A percentile compares a stretch with the other conserved stretches of the same genome.
phyloP scores from a whole-genome alignment of 192 early-diverging fungal species.

The Pilaira anomala region DNA sequence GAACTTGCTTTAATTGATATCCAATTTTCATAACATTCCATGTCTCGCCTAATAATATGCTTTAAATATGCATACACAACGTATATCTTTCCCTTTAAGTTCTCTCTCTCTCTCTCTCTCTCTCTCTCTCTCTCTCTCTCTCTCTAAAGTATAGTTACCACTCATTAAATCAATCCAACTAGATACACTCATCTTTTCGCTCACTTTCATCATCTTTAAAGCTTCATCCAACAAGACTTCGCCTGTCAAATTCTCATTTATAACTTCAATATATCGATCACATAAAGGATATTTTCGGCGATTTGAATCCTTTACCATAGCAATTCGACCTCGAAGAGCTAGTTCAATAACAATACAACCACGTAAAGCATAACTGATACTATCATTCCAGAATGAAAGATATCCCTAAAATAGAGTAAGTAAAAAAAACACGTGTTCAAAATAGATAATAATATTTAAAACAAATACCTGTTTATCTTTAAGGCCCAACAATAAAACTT shows the following conservation, averaged over 20 bases:
- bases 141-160: no score
- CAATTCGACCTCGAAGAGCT: constrained; percentile 86
- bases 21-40: constrained; percentile 98
- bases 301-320: constrained; percentile 81
- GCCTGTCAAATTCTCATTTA: constrained; percentile 79
- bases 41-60: constrained; percentile 82
- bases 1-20: constrained; percentile 96
- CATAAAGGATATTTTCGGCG: constrained; percentile 67
- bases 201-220: constrained; percentile 85
- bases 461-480: constrained; percentile 82
- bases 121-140: no score
- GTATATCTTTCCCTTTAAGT: no score
- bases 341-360: constrained; percentile 97
- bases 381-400: constrained; percentile 99
- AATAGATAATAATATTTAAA: neutral
- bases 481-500: constrained; percentile 88
- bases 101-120: no score
- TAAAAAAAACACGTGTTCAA: neutral
- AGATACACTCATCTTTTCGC: constrained; percentile 77
- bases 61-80: constrained; percentile 3
- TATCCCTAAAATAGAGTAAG: constrained; percentile 64
- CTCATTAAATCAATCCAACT: constrained; percentile 98
- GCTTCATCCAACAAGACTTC: constrained; percentile 97
- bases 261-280: constrained; percentile 84
- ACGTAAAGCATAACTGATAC: constrained; percentile 92